A percentile compares a stretch with the other conserved stretches of the same genome.
Conservation (phyloP, 768 basidiomycete species). For the Leccinum fibrillosum region DNA sequence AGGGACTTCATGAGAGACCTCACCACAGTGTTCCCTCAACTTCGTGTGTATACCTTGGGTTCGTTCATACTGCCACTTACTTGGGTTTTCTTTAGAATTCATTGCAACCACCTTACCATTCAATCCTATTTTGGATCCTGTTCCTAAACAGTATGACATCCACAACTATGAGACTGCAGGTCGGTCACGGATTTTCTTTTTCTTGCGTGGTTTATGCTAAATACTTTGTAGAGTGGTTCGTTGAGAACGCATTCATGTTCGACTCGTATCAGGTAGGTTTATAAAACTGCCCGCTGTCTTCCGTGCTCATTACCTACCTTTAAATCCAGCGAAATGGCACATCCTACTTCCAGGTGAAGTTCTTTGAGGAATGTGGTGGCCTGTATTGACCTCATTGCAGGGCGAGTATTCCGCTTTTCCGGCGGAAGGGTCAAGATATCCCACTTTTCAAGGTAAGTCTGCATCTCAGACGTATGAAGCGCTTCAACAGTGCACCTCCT, state of each 20-base stretch:
- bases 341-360: slow-evolving; percentile 44
- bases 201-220: background rate
- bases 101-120: slow-evolving; percentile 49
- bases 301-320: background rate
- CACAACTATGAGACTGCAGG: slow-evolving; percentile 53
- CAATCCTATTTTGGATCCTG: slow-evolving; percentile 45
- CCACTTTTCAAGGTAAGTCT: slow-evolving; percentile 47
- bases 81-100: slow-evolving; percentile 38
- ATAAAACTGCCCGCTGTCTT: background rate
- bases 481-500: background rate
- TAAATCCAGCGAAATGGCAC: slow-evolving; percentile 49
- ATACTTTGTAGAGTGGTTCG: slow-evolving; percentile 34
- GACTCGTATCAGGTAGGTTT: slow-evolving; percentile 34
- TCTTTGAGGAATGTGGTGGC: background rate
- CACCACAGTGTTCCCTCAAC: slow-evolving; percentile 44
- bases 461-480: background rate
- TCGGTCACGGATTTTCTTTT: background rate
- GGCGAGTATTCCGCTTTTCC: slow-evolving; percentile 58
- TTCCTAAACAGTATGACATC: slow-evolving; percentile 50
- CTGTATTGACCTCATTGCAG: slow-evolving; percentile 7
- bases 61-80: slow-evolving; percentile 8
- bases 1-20: slow-evolving; percentile 43
- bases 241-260: slow-evolving; percentile 46
- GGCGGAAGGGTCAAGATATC: slow-evolving; percentile 47
- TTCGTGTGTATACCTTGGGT: slow-evolving; percentile 34